These are phyloP conservation scores for Neurospora sp. DNA, from an alignment of 495 filamentous ascomycete genomes.

Conservation along the genomic window DNA sequence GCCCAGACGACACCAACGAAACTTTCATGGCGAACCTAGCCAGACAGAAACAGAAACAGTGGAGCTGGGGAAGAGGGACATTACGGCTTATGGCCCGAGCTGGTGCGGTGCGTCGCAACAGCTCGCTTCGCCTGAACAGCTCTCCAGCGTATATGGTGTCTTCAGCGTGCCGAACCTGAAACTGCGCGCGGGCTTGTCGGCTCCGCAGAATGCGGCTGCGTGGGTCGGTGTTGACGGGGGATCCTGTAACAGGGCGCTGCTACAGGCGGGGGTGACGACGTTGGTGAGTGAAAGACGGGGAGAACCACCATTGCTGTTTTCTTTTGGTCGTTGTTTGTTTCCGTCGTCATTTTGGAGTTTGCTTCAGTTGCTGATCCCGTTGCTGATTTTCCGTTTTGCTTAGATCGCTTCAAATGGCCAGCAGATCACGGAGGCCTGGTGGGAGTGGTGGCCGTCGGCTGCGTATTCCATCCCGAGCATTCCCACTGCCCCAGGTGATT, in stretches of 20 bases:
- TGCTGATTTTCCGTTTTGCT: background rate
- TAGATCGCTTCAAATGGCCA: slow-evolving; percentile 21
- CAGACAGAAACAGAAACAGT: background rate
- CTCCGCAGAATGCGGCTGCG: slow-evolving; percentile 18
- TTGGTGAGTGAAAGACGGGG: slow-evolving; percentile 7
- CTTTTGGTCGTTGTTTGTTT: background rate
- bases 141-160: slow-evolving; percentile 14
- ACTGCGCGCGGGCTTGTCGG: slow-evolving; percentile 8
- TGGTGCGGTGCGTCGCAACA: slow-evolving; percentile 25
- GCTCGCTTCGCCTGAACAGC: slow-evolving; percentile 4
- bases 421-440: slow-evolving; percentile 40
- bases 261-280: slow-evolving; percentile 24
- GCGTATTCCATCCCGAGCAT: slow-evolving; percentile 40
- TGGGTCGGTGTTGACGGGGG: slow-evolving; percentile 26
- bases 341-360: background rate
- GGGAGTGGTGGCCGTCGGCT: slow-evolving; percentile 52
- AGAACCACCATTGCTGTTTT: too few relatives aligned
- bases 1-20: slow-evolving; percentile 9
- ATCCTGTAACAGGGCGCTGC: slow-evolving; percentile 12
- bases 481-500: slow-evolving; percentile 42
- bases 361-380: background rate
- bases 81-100: slow-evolving; percentile 18
- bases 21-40: background rate
- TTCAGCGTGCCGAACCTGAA: slow-evolving; percentile 16
- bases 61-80: slow-evolving; percentile 1